Base-by-base conservation (phyloP, 768 basidiomycete species). In the Pleurotus djamor region DNA sequence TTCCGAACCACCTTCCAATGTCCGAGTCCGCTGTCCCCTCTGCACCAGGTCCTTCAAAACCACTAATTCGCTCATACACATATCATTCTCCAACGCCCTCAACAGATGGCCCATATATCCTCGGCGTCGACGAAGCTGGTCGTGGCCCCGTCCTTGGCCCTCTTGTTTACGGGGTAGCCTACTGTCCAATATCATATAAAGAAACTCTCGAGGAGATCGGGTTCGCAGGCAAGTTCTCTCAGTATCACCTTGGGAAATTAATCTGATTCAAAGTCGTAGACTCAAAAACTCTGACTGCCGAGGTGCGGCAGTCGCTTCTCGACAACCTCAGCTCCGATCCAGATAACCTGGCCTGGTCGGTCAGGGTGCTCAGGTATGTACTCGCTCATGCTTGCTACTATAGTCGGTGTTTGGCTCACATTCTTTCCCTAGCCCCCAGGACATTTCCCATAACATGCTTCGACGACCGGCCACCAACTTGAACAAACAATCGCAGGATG, bases 61-160 rank as follows among this genome's bases (percentile, higher is more conserved):
- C 89, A 0, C 78, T 92, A 35, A 79, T 76, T 4, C 78, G 82
- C 8, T 92, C 92, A 0, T 94, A 94, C 68, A 88, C 91, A 0
- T 86, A 91, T 67, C 89, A 92, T 68, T 90, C 91, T 0, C 80
- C 85, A 1, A 81, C 70, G 0, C 92, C 92, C 2, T 88, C 87
- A 0, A 81, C 85, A 0, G 59, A 71, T 1, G 92, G 92, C 0
- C 89, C 91, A 0, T 97, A 96, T 75, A 92, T 98, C 51, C 88
- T 99, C 52, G 97, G 97, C 21, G 95, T 99, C n/a, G 97, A 99
- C 71, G 97, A 99, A 71, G 97, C 97, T 0, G 97, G 97, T 0
- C 81, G 97, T 57, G 97, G 97, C 0, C 97, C 96, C 17, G 96
- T 96, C 1, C 78, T 99, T 0, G 96, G 96, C 1, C 97, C 97